phyloP scores from a whole-genome alignment of 768 basidiomycete genomes.

The Russula virescens region DNA sequence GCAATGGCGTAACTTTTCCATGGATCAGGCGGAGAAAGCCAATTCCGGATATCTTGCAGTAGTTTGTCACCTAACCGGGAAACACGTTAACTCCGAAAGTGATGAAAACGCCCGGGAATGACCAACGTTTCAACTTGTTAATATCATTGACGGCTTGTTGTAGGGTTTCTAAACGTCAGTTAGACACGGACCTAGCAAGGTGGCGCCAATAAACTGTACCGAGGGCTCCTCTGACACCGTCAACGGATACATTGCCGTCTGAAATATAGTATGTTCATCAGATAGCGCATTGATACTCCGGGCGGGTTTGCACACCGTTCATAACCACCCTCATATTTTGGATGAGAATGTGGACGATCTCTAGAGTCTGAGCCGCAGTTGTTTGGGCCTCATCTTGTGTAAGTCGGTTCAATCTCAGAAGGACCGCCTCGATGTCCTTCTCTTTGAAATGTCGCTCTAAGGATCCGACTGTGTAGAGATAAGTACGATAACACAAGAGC shows the following conservation, averaged over 20 bases:
- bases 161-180: too few relatives aligned
- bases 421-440: not conserved
- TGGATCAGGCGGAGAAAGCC: too few relatives aligned
- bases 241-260: not conserved
- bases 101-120: too few relatives aligned
- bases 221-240: not conserved
- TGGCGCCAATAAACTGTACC: not conserved
- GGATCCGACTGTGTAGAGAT: too few relatives aligned
- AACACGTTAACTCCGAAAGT: too few relatives aligned
- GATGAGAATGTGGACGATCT: not conserved
- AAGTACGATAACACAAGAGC: too few relatives aligned
- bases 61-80: too few relatives aligned
- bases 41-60: too few relatives aligned
- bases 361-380: not conserved
- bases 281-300: not conserved
- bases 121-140: too few relatives aligned
- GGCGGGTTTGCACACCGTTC: not conserved
- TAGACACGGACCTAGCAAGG: too few relatives aligned
- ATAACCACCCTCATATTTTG: not conserved
- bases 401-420: not conserved
- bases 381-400: not conserved
- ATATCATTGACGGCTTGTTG: too few relatives aligned
- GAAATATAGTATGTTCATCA: not conserved
- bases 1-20: too few relatives aligned
- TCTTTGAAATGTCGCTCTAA: not conserved